These are phyloP conservation scores for Kazachstania africana DNA, from an alignment of 805 yeast genomes.

Conservation along the genomic window DNA sequence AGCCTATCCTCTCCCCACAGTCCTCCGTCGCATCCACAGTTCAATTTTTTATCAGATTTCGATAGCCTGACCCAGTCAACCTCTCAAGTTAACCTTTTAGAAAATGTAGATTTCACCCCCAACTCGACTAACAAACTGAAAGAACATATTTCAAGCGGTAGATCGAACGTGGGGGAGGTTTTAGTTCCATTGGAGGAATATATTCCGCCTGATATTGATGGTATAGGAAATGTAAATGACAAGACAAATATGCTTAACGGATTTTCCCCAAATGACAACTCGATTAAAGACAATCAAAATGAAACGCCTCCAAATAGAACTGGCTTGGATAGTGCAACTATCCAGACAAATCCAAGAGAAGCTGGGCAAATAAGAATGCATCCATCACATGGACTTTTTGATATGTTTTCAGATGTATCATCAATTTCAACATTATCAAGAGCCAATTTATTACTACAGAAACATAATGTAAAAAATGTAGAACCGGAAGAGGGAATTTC, in stretches of 20 bases:
- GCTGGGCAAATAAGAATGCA: neutral
- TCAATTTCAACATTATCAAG: slow-evolving; percentile 14
- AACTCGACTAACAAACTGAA: slow-evolving; percentile 9
- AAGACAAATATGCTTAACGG: slow-evolving; percentile 5
- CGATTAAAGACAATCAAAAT: neutral
- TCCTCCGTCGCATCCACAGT: slow-evolving; percentile 12
- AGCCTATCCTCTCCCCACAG: slow-evolving; percentile 20
- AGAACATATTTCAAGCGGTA: slow-evolving; percentile 1
- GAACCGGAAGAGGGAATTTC: slow-evolving; percentile 8
- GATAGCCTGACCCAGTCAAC: neutral
- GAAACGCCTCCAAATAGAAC: slow-evolving; percentile 1
- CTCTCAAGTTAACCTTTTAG: neutral
- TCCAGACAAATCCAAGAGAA: neutral
- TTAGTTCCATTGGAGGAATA: slow-evolving; percentile 29
- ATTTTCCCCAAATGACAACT: slow-evolving; percentile 1
- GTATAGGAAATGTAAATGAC: slow-evolving; percentile 22
- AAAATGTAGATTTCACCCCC: slow-evolving; percentile 2
- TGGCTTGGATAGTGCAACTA: slow-evolving; percentile 4
- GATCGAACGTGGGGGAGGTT: slow-evolving; percentile 28
- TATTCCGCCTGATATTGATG: slow-evolving; percentile 23
- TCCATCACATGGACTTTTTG: slow-evolving; percentile 29
- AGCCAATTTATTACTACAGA: slow-evolving; percentile 8
- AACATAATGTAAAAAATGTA: too few species aligned
- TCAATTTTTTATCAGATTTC: slow-evolving; percentile 7
- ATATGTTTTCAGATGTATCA: slow-evolving; percentile 27